Evolutionary conservation across 176 grass and related monocot genomes (phyloP).

Genomic region (Saccharum officinarum): DNA sequence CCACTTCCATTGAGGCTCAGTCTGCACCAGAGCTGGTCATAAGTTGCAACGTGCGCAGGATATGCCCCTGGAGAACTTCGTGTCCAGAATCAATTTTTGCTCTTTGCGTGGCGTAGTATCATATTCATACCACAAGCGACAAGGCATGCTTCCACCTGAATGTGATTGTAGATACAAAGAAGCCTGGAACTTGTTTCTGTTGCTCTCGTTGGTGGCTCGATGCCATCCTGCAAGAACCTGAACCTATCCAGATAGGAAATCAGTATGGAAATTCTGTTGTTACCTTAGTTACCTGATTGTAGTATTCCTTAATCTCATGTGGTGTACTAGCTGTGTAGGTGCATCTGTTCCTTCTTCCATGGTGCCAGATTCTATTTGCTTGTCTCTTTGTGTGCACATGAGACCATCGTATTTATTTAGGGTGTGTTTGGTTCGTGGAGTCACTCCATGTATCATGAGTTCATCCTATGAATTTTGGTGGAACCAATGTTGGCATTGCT

Average conservation of each 20-base stretch:
- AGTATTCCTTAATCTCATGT: conserved; percentile 3
- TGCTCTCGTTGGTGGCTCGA: background rate
- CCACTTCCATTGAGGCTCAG: conserved; percentile 1
- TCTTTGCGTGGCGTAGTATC: background rate
- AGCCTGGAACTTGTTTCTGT: conserved; percentile 28
- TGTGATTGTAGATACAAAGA: conserved; percentile 28
- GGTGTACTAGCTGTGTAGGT: background rate
- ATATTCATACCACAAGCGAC: background rate
- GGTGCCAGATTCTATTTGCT: background rate
- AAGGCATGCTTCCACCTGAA: background rate
- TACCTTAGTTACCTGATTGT: conserved; percentile 4
- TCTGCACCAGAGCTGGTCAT: background rate
- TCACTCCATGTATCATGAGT: no score
- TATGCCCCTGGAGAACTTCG: background rate
- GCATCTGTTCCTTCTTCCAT: background rate
- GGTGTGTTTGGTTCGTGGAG: no score
- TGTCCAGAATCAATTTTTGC: conserved; percentile 13
- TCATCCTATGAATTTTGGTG: no score
- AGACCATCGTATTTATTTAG: background rate
- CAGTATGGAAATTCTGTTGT: background rate
- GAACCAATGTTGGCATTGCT: no score
- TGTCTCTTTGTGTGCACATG: background rate
- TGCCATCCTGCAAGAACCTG: background rate
- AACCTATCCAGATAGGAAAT: conserved; percentile 21
- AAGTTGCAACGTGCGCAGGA: conserved; percentile 1